Base-by-base conservation (phyloP, 176 grass and related monocot genomes). In the Oryza glumipatula region DNA sequence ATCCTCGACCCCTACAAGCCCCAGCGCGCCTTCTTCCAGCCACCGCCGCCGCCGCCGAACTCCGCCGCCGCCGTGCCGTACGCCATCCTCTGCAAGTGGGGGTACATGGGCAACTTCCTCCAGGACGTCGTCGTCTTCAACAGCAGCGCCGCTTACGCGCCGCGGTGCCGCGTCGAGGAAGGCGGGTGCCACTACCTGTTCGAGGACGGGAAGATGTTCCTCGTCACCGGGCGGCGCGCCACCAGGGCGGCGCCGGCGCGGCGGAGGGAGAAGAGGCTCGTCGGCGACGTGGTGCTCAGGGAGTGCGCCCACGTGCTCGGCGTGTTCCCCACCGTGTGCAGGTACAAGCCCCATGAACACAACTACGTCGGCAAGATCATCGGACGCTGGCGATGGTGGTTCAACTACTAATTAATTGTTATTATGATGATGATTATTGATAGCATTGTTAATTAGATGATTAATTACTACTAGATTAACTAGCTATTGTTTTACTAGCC, bases 81-180 rank as follows among this genome's bases (percentile, higher is more conserved):
- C 67, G 46, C 83, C 66, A 77, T 91, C 73, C 60, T 72, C 77
- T 91, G 90, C 82, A 88, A 88, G 90, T 91, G 86, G 86, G 90
- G 82, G 4, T 88, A 88, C 90, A 88, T 88, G 78, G 90, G 90
- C 26, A 91, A 76, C 86, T 91, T 88, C 86, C 85, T 85, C 58
- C 90, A 87, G 82, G 82, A 87, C 86, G 81, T 88, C 0, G 86
- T 68, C 3, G 71, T 91, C 51, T 88, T 91, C 90, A 74, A 91
- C 90, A 85, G 77, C 86, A 68, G 21, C 73, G 82, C 78, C 1
- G 2, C 21, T 0, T 85, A 77, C 56, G 86, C 82, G 2, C 36
- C 19, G 2, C 36, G 1, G 3, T 91, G 86, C 78, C 77, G 77
- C 45, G 85, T 84, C 58, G 61, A 85, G 19, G 72, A 60, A 1